Base-by-base conservation (phyloP, 2,329 filamentous ascomycete species). In the Ploettnerulaceae sp. region DNA sequence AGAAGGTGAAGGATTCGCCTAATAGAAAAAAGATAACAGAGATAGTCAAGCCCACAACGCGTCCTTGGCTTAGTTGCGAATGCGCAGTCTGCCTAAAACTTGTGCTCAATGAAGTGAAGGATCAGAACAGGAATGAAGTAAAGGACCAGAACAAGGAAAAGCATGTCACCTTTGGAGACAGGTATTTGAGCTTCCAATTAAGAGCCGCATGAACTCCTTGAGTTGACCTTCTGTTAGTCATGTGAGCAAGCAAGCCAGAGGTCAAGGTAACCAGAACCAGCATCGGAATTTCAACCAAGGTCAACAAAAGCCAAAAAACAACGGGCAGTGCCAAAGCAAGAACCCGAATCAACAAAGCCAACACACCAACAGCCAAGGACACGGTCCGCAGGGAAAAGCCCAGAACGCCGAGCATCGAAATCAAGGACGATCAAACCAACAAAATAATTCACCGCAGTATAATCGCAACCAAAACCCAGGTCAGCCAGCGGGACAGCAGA, bases 91-190 rank as follows among this genome's bases (percentile, higher is more conserved):
- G 41, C 22, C 31, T 44, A 6, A 44, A 36, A 14, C 11, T 24
- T 18, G 31, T 44, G 6, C 41, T 44, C 11, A 33, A 21, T 9
- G 22, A 26, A 25, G 21, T 44, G 32, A 44, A 44, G 17, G 41
- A 44, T 20, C 26, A 36, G 32, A 44, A 36, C 12, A 33, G n/a
- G n/a, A n/a, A n/a, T n/a, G n/a, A n/a, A n/a, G n/a, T n/a, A n/a
- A n/a, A n/a, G n/a, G n/a, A n/a, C n/a, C n/a, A 35, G 31, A 12
- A 36, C 11, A 15, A 29, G 28, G 21, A 32, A 21, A 32, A 42
- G 17, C 41, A 44, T 22, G 41, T 36, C 15, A 44, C 31, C 22
- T 35, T 36, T n/a, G 32, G 36, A 5, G 18, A 42, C 2, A 42
- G 41, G 41, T 44, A 35, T 17, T 17, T 3, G 7, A 15, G 4